Base-by-base conservation (phyloP, 768 basidiomycete species). In the Pholiota conissans region DNA sequence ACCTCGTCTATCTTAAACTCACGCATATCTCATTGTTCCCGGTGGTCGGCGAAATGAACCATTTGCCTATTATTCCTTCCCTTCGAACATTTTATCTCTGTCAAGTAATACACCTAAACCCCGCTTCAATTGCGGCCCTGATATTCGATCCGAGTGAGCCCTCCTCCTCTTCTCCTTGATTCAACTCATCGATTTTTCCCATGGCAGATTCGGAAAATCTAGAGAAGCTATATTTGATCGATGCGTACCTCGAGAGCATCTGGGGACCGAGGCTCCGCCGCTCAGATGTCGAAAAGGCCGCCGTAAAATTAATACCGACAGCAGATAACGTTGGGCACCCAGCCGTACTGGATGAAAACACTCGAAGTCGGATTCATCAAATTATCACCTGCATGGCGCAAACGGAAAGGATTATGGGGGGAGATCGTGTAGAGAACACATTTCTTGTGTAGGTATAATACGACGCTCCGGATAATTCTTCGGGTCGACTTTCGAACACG, bases 241-340 rank as follows among this genome's bases (percentile, higher is more conserved):
- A 86, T 57, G 76, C 75, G 20, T 85, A 85, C 62, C 67, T 69
- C 10, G 79, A 74, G 46, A 83, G 83, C 56, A 86, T 87, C 26
- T 85, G 85, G 85, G 84, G 82, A 39, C 71, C 72, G 1, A 74
- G 85, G 29, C 58, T 85, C 27, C 76, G 84, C 14, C 70, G 78
- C 35, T 73, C 74, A 11, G 81, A 84, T 61, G 62, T 85, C 11
- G 80, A 82, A 67, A 63, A 59, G 14, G 78, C 74, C 5, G 71
- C 68, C 13, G 58, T 60, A n/a, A 37, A 24, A 18, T 42, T 53
- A 49, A 55, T 40, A 8, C 58, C 16, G 48, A 37, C 49, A n/a
- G 20, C 30, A 16, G 20, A 34, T 9, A 32, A 29, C 29, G 26
- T 13, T 29, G 13, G n/a, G 14, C 28, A 42, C 2, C 22, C 24